Base-by-base conservation (phyloP, 768 basidiomycete species). In the Amanita pallidorosea region DNA sequence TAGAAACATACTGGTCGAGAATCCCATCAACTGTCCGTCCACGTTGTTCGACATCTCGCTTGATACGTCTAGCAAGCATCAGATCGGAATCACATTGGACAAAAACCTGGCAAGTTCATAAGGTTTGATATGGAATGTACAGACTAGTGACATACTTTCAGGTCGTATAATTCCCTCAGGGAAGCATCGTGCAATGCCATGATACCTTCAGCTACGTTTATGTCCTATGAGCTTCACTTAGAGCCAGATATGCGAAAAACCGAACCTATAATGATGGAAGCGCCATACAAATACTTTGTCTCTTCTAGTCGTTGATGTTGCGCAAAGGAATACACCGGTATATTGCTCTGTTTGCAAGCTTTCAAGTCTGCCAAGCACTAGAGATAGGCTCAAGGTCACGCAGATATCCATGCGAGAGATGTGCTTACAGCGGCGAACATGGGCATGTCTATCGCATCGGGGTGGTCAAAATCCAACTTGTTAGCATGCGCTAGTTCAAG, bases 61-160 rank as follows among this genome's bases (percentile, higher is more conserved):
- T 74, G 49, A 99, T 85, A 35, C 96, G 80, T 52, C 96, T 80
- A 1, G 95, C 91, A 44, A 99, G 83, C 96, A 99, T 99, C 18
- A 98, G 70, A 64, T 99, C 96, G 7, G 93, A 85, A 62, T 98
- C 93, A 53, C 86, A 88, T 70, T 95, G 89, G 6, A 93, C 91
- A 55, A 90, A 93, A 4, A 93, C 73, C 85, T 89, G 49, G 7
- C 4, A 29, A 12, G 43, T 6, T 13, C 27, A 18, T 33, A 3
- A 31, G 45, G 15, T 38, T 37, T 8, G 27, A 7, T 1, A 4
- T 38, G 40, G 42, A 25, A 43, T 45, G 41, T 33, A 7, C 11
- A 2, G 4, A 38, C 20, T 40, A 23, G 34, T 17, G n/a, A 58
- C 63, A 46, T 55, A 81, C 92, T 76, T 96, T 95, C 34, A 99